phyloP scores from a whole-genome alignment of 1,284 basidiomycete species.

The Porogramme epimiltina region DNA sequence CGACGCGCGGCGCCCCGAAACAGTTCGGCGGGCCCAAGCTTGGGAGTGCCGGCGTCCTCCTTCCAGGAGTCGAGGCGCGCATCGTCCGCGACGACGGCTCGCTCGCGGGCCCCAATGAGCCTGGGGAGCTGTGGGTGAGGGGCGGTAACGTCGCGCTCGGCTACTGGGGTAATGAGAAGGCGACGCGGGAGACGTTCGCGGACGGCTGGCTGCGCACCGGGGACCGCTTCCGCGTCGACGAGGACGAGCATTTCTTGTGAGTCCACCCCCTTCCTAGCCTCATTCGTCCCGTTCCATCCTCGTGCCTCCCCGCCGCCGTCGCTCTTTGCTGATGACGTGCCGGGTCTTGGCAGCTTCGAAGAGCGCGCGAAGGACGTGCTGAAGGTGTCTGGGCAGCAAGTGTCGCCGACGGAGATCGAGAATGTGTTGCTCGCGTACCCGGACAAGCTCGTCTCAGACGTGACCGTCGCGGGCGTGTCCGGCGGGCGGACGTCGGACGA shows the following conservation, averaged over 20 bases:
- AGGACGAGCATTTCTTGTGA: slow-evolving; percentile 64
- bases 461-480: slow-evolving; percentile 67
- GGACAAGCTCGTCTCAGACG: slow-evolving; percentile 57
- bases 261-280: slow-evolving; percentile 25
- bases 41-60: slow-evolving; percentile 57
- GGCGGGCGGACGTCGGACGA: slow-evolving; percentile 69
- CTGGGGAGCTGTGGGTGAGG: slow-evolving; percentile 65
- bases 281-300: not conserved
- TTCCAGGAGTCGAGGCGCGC: slow-evolving; percentile 64
- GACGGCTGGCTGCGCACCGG: slow-evolving; percentile 74
- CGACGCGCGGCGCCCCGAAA: slow-evolving; percentile 45
- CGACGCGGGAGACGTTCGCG: slow-evolving; percentile 65
- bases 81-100: slow-evolving; percentile 62
- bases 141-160: slow-evolving; percentile 59
- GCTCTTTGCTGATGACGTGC: not conserved
- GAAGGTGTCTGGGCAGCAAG: slow-evolving; percentile 74
- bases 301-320: too few relatives aligned
- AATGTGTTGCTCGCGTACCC: slow-evolving; percentile 60
- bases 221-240: slow-evolving; percentile 63
- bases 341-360: slow-evolving; percentile 59
- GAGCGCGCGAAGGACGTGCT: slow-evolving; percentile 72
- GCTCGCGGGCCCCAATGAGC: slow-evolving; percentile 55
- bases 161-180: slow-evolving; percentile 70
- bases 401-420: slow-evolving; percentile 76
- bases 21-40: slow-evolving; percentile 45